Conservation (phyloP, 2,329 filamentous ascomycete genomes). For the Sclerotiophoma versabilis region DNA sequence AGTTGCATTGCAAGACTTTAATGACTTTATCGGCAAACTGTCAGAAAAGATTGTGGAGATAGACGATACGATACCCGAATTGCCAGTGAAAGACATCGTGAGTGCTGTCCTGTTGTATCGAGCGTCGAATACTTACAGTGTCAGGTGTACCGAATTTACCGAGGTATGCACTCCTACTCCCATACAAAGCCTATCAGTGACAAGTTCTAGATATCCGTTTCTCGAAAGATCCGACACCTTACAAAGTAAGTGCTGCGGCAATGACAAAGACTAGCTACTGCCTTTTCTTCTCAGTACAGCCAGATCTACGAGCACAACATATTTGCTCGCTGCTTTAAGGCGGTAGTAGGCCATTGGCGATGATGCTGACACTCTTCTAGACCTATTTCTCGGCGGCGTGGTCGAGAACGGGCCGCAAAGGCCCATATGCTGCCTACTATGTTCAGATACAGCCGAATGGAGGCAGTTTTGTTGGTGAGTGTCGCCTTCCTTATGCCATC, state of each 20-base stretch:
- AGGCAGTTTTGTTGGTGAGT: slow-evolving; percentile 74
- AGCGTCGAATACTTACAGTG: slow-evolving; percentile 17
- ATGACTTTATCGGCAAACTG: slow-evolving; percentile 76
- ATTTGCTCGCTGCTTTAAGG: neutral
- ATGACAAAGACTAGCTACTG: neutral
- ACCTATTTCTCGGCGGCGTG: slow-evolving; percentile 85
- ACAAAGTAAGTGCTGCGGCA: slow-evolving; percentile 68
- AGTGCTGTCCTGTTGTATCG: slow-evolving; percentile 26
- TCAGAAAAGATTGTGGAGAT: slow-evolving; percentile 73
- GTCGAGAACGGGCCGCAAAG: slow-evolving; percentile 84
- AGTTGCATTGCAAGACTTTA: slow-evolving; percentile 79
- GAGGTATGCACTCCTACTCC: slow-evolving; percentile 50
- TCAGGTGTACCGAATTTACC: slow-evolving; percentile 82
- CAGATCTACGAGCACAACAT: too few species aligned
- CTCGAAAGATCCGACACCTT: slow-evolving; percentile 82
- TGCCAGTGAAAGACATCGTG: slow-evolving; percentile 83
- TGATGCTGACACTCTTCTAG: slow-evolving; percentile 52
- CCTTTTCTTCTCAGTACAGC: too few species aligned
- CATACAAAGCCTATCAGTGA: neutral
- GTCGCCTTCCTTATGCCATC: neutral
- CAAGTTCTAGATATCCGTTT: slow-evolving; percentile 72
- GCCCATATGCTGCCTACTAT: slow-evolving; percentile 75
- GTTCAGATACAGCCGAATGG: slow-evolving; percentile 76
- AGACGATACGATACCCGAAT: slow-evolving; percentile 84
- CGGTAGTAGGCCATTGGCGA: neutral